phyloP scores from a whole-genome alignment of 371 early-diverging fungal genomes.

The Mucor circinelloides region DNA sequence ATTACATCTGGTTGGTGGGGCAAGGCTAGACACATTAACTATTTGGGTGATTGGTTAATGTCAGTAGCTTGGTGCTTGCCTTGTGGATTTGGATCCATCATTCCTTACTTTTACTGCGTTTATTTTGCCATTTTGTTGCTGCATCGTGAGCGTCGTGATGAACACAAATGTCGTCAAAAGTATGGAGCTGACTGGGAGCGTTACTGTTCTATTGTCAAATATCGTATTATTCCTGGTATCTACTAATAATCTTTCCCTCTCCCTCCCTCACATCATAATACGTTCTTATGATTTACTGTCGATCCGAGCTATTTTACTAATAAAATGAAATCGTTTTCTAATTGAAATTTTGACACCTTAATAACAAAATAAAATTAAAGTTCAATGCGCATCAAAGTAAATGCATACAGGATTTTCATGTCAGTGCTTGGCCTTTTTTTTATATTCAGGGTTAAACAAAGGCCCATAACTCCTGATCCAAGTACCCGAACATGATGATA shows the following conservation, averaged over 20 bases:
- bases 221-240: conserved; percentile 81
- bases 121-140: conserved; percentile 88
- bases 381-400: background rate
- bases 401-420: background rate
- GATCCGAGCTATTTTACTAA: background rate
- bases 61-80: conserved; percentile 84
- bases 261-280: background rate
- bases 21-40: conserved; percentile 89
- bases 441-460: background rate
- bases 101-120: conserved; percentile 92
- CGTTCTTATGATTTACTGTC: background rate
- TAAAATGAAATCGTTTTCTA: background rate
- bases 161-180: conserved; percentile 85
- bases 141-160: conserved; percentile 89
- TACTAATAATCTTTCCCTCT: too few species aligned
- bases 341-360: too few species aligned
- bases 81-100: conserved; percentile 61
- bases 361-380: background rate
- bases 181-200: conserved; percentile 92
- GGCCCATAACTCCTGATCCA: background rate
- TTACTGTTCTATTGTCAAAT: conserved; percentile 84
- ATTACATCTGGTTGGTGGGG: conserved; percentile 95
- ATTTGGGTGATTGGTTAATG: conserved; percentile 91
- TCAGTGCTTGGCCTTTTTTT: background rate
- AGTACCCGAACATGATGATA: background rate